A percentile compares a stretch with the other conserved stretches of the same genome.
phyloP scores from a whole-genome alignment of 2,329 filamentous ascomycete genomes.

The Aureobasidium sp. region DNA sequence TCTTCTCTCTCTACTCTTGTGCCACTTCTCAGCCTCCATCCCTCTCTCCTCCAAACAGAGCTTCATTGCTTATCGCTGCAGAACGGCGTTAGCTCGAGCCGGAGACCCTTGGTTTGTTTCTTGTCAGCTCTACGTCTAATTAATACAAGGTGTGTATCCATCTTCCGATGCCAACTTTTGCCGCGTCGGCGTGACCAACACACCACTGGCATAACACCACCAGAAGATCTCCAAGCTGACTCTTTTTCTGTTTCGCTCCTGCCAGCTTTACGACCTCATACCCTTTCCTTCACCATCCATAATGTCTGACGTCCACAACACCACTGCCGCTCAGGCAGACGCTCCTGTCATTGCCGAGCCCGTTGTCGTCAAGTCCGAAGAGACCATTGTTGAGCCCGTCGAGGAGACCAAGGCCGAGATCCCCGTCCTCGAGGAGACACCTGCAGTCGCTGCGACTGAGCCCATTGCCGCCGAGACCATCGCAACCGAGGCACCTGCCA shows the following conservation, averaged over 20 bases:
- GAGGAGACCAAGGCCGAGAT: conserved; percentile 12
- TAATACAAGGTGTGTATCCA: conserved; percentile 12
- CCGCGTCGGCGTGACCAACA: neutral
- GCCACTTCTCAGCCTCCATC: conserved; percentile 7
- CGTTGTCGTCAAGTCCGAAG: conserved; percentile 12
- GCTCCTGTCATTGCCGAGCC: conserved; percentile 14
- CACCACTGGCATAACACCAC: neutral
- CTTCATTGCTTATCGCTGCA: conserved; percentile 10
- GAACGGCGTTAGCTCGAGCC: conserved; percentile 10
- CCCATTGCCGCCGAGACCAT: neutral
- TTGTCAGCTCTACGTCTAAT: conserved; percentile 11
- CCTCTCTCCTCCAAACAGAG: neutral
- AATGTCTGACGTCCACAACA: conserved; percentile 23
- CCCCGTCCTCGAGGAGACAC: conserved; percentile 12
- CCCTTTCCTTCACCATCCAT: conserved; percentile 13
- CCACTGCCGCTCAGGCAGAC: conserved; percentile 14
- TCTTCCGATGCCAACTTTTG: neutral
- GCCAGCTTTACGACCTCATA: conserved; percentile 10
- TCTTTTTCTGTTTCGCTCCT: neutral
- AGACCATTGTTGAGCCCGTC: conserved; percentile 12
- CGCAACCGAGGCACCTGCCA: conserved; percentile 24
- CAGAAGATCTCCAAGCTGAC: conserved; percentile 1
- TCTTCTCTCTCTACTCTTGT: conserved; percentile 7
- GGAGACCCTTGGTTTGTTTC: conserved; percentile 10
- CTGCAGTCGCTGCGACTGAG: conserved; percentile 7